These are phyloP conservation scores for Sonneratia caseolaris DNA, from an alignment of 345 rosid genomes.

Conservation along the genomic window DNA sequence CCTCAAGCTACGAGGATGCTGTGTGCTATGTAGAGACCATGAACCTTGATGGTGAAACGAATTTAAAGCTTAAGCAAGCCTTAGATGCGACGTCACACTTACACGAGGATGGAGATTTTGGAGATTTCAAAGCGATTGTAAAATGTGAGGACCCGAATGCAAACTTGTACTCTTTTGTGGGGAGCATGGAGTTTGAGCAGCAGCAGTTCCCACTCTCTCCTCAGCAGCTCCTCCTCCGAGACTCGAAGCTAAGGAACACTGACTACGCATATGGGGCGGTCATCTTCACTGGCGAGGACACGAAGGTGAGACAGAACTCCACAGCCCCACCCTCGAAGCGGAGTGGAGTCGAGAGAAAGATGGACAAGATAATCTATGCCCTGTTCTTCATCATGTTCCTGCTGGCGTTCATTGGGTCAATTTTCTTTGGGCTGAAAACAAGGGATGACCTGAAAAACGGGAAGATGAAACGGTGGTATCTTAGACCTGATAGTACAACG, in stretches of 20 bases:
- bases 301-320: constrained; percentile 91
- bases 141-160: constrained; percentile 96
- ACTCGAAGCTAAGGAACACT: constrained; percentile 93
- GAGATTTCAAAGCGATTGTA: constrained; percentile 45
- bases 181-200: constrained; percentile 56
- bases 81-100: constrained; percentile 57
- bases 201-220: constrained; percentile 71
- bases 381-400: constrained; percentile 62
- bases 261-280: constrained; percentile 69
- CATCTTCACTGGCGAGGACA: constrained; percentile 82
- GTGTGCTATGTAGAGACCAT: constrained; percentile 97
- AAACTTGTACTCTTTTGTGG: constrained; percentile 76
- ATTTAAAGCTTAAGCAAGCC: constrained; percentile 79
- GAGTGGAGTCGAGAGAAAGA: constrained; percentile 70
- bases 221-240: constrained; percentile 85
- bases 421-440: constrained; percentile 71
- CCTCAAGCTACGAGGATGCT: constrained; percentile 89
- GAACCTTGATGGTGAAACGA: constrained; percentile 97
- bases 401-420: constrained; percentile 66
- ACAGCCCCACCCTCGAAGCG: constrained; percentile 86
- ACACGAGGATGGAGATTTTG: constrained; percentile 59
- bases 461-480: constrained; percentile 39
- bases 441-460: constrained; percentile 55
- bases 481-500: constrained; percentile 42
- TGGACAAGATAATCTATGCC: constrained; percentile 86